Evolutionary conservation across 1,139 yeast genomes (phyloP).

Genomic region (Pichia sp.): DNA sequence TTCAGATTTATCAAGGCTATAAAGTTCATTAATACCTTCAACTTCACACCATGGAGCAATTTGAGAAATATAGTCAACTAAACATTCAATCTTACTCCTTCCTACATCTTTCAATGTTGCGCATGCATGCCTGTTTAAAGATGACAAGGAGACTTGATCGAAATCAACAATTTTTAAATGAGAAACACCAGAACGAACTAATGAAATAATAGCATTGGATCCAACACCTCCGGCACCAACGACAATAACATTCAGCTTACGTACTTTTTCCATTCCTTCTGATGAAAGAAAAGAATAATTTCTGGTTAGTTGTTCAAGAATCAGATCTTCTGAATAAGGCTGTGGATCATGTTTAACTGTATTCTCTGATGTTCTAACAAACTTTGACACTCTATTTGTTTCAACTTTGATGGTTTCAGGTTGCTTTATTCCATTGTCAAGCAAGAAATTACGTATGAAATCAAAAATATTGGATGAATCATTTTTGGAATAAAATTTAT

Average conservation of each 20-base stretch:
- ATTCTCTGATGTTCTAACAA: conserved; percentile 13
- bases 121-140: conserved; percentile 89
- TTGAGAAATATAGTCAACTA: conserved; percentile 52
- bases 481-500: conserved; percentile 9
- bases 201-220: conserved; percentile 91
- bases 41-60: conserved; percentile 90
- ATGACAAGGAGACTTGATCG: conserved; percentile 89
- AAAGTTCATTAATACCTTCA: conserved; percentile 69
- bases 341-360: conserved; percentile 11
- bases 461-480: conserved; percentile 7
- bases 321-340: conserved; percentile 58
- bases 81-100: conserved; percentile 73
- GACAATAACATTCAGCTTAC: conserved; percentile 68
- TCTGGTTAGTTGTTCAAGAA: conserved; percentile 85
- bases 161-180: conserved; percentile 78
- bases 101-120: conserved; percentile 89
- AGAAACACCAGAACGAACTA: conserved; percentile 83
- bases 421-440: not conserved
- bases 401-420: conserved; percentile 1
- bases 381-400: not conserved
- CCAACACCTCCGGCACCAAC: conserved; percentile 99
- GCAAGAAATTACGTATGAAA: conserved; percentile 9
- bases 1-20: conserved; percentile 62
- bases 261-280: conserved; percentile 70
- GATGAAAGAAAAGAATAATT: conserved; percentile 87